phyloP scores from a whole-genome alignment of 768 basidiomycete genomes.

The Lentinus tigrinus region DNA sequence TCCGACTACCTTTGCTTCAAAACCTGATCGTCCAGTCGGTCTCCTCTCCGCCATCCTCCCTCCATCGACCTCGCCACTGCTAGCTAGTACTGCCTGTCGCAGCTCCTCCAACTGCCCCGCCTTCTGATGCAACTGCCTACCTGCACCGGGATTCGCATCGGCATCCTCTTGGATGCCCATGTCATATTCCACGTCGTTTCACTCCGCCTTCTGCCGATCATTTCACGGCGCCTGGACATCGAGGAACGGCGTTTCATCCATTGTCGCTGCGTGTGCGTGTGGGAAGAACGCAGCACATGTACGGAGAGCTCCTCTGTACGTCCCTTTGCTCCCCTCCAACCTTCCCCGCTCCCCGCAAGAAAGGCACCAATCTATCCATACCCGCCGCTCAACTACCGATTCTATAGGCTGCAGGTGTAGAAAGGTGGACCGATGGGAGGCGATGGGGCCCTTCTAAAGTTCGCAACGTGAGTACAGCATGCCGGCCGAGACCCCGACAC shows the following conservation, averaged over 20 bases:
- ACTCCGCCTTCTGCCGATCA: constrained; percentile 57
- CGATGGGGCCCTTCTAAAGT: constrained; percentile 81
- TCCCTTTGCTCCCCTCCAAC: constrained; percentile 11
- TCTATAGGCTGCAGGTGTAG: constrained; percentile 52
- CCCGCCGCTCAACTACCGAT: not conserved
- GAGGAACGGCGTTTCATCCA: constrained; percentile 68
- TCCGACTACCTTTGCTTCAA: not conserved
- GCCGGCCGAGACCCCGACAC: not conserved
- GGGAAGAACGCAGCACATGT: constrained; percentile 77
- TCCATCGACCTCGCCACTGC: not conserved
- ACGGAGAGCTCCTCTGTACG: constrained; percentile 65
- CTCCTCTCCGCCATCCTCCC: not conserved
- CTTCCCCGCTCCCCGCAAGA: too few relatives aligned
- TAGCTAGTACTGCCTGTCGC: not conserved
- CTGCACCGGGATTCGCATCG: constrained; percentile 60
- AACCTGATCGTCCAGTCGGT: not conserved
- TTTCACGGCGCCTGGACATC: constrained; percentile 69
- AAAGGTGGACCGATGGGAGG: constrained; percentile 73
- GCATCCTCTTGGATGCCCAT: constrained; percentile 66
- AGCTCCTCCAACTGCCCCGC: not conserved
- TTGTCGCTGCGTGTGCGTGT: constrained; percentile 76
- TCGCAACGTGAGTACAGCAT: constrained; percentile 52
- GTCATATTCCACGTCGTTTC: constrained; percentile 74
- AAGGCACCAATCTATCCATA: not conserved
- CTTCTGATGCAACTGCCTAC: constrained; percentile 56